These are phyloP conservation scores for Rhinocladiella mackenziei DNA, from an alignment of 2,329 filamentous ascomycete species.

Conservation along the genomic window DNA sequence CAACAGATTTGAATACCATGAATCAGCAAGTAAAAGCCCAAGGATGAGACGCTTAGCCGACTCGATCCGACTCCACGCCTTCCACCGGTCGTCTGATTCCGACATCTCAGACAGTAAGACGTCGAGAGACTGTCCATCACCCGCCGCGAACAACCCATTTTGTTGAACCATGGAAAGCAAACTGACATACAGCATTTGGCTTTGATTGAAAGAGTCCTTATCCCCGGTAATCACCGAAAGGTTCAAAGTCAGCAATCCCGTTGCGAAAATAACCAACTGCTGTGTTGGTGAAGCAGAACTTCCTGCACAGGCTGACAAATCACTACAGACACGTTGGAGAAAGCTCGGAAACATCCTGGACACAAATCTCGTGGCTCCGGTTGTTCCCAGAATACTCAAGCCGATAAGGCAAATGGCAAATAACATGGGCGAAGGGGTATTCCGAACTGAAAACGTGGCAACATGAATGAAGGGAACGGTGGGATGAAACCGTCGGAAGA, in stretches of 20 bases:
- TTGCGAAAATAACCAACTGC: conserved; percentile 47
- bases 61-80: conserved; percentile 51
- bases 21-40: conserved; percentile 45
- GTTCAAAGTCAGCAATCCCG: conserved; percentile 47
- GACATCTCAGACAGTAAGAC: conserved; percentile 43
- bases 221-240: conserved; percentile 49
- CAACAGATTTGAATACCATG: conserved; percentile 48
- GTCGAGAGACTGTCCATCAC: conserved; percentile 43
- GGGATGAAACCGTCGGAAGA: conserved; percentile 52
- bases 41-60: conserved; percentile 50
- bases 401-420: conserved; percentile 54
- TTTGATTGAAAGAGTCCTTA: conserved; percentile 44
- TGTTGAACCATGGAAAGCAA: conserved; percentile 48
- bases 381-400: conserved; percentile 50
- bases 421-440: conserved; percentile 45
- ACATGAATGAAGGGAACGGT: conserved; percentile 52
- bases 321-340: conserved; percentile 41
- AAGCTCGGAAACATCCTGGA: conserved; percentile 43
- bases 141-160: conserved; percentile 49
- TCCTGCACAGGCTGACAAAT: conserved; percentile 43
- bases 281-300: conserved; percentile 39
- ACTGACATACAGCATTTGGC: conserved; percentile 50
- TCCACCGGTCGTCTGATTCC: conserved; percentile 48
- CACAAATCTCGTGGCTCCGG: conserved; percentile 50
- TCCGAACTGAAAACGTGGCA: conserved; percentile 51